Evolutionary conservation across 768 basidiomycete species (phyloP), one percentile per base, ranked within the genome.

Genomic region (Lactarius sp.): DNA sequence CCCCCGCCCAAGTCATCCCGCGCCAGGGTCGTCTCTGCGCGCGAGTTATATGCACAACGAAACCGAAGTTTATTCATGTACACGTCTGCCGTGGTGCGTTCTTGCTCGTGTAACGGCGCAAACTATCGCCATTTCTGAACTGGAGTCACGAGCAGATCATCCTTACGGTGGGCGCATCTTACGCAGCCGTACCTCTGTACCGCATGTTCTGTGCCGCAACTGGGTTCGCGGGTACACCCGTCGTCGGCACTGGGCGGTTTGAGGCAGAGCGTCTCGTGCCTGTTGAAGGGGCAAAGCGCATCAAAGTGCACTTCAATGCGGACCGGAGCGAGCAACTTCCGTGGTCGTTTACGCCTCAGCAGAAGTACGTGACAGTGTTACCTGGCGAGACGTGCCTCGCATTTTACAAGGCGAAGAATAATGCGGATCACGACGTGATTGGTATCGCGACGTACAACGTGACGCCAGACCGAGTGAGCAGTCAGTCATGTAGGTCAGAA

Each of bases 361-460:
- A 98, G 69, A 90, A 88, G 72, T 87, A 81, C 67, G 92, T 99
- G 37, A 86, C 81, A 36, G 95, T 98, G 5, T 79, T 97, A 41
- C 97, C 94, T 0, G 97, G 97, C 12, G 97, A 99, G 78, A 94
- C 94, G 3, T 92, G 91, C 63, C 76, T 99, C 64, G 97, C 97
- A 10, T 99, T 99, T 73, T 99, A 98, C 75, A 92, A 82, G 53
- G 96, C 96, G 7, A 92, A 82, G 76, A 99, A 99, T 70, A 82
- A 78, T 53, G 87, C 90, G 10, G 77, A 85, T 53, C 79, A 88
- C 68, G 97, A 98, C 72, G 84, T 99, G 58, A 95, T 99, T 70
- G 97, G 97, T 1, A 98, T 99, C 73, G 96, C 95, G 39, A 98
- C 97, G 6, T 99, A 99, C 73, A 99, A 98, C 75, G 96, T 98